Evolutionary conservation across 1,284 basidiomycete genomes (phyloP).

Genomic region (Rhizoctonia solani): DNA sequence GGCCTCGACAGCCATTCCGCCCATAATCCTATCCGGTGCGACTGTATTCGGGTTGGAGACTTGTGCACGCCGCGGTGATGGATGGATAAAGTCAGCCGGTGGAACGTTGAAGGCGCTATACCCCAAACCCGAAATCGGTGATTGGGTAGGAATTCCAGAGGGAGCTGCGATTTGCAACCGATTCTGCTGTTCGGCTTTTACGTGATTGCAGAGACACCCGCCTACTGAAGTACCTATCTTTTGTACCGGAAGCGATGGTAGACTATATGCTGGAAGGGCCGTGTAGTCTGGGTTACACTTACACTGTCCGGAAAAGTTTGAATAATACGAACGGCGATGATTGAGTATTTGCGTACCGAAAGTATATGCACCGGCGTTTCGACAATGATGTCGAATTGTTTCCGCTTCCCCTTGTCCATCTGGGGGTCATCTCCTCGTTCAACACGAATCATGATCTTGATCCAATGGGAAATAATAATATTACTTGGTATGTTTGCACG

Average conservation of each 20-base stretch:
- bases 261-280: slow-evolving; percentile 70
- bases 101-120: slow-evolving; percentile 13
- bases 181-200: slow-evolving; percentile 19
- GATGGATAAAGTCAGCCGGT: neutral
- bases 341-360: slow-evolving; percentile 58
- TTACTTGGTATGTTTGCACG: slow-evolving; percentile 84
- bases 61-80: neutral
- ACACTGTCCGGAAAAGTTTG: slow-evolving; percentile 53
- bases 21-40: slow-evolving; percentile 43
- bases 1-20: slow-evolving; percentile 45
- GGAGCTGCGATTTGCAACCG: neutral
- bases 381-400: slow-evolving; percentile 90
- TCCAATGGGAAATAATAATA: slow-evolving; percentile 74
- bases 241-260: slow-evolving; percentile 44
- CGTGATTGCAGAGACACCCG: slow-evolving; percentile 18
- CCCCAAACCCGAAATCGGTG: slow-evolving; percentile 1
- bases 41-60: neutral
- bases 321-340: neutral
- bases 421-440: slow-evolving; percentile 74
- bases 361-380: slow-evolving; percentile 80
- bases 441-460: slow-evolving; percentile 86
- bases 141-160: neutral
- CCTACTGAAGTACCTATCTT: slow-evolving; percentile 47
- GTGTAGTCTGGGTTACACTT: slow-evolving; percentile 79
- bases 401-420: slow-evolving; percentile 71